Evolutionary conservation across 169 alveolate genomes (phyloP).

Genomic region (Eimeria maxima): DNA sequence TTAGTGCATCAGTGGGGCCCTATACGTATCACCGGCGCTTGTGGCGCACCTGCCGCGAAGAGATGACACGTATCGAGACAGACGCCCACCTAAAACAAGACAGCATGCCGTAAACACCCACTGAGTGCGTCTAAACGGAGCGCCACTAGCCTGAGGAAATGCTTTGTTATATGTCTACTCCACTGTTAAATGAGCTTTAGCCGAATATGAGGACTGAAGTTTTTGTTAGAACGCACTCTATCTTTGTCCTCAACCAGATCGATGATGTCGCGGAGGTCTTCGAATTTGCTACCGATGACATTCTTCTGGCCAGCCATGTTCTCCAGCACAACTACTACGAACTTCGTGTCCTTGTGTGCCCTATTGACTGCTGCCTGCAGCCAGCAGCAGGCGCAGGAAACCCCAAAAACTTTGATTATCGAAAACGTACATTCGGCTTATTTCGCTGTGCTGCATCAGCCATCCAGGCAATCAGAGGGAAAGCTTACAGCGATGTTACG

Average conservation of each 20-base stretch:
- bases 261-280: slow-evolving; percentile 92
- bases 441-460: neutral
- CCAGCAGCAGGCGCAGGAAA: neutral
- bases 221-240: slow-evolving; percentile 86
- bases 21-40: neutral
- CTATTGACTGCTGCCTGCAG: slow-evolving; percentile 87
- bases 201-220: too few species aligned
- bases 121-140: neutral
- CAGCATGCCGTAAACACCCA: neutral
- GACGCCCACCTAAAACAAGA: slow-evolving; percentile 89
- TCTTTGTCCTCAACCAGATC: slow-evolving; percentile 89
- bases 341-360: slow-evolving; percentile 90
- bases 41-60: slow-evolving; percentile 92
- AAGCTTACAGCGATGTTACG: slow-evolving; percentile 86
- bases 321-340: slow-evolving; percentile 92
- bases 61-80: slow-evolving; percentile 96
- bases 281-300: slow-evolving; percentile 92
- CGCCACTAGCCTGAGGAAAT: neutral
- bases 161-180: neutral
- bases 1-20: neutral
- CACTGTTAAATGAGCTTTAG: too few species aligned
- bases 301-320: slow-evolving; percentile 95
- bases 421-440: neutral
- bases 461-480: neutral
- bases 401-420: neutral